Percentiles rank a stretch among this genome's conserved stretches.
Evolutionary conservation across 78 protist species (phyloP).

Genomic region (Dictyostelium discoideum): DNA sequence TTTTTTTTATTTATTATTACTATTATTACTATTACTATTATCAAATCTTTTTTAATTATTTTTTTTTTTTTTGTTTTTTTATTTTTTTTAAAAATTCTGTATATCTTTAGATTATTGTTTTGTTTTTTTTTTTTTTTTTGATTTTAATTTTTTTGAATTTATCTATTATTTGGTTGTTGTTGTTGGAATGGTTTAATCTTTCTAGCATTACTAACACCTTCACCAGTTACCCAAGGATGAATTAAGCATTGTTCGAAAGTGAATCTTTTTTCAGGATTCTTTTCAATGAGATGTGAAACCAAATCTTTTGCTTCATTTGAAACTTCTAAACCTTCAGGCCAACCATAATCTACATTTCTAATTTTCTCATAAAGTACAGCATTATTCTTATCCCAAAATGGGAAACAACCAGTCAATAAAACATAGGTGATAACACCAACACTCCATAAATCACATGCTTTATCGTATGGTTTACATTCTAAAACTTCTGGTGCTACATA

Average conservation of each 20-base stretch:
- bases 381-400: slow-evolving; percentile 74
- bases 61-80: background rate
- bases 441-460: slow-evolving; percentile 88
- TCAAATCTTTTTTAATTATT: background rate
- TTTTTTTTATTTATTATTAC: background rate
- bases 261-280: slow-evolving; percentile 70
- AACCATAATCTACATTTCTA: slow-evolving; percentile 83
- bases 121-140: background rate
- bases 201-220: slow-evolving; percentile 44
- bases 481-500: slow-evolving; percentile 90
- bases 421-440: slow-evolving; percentile 89
- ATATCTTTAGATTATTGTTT: background rate
- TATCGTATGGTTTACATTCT: slow-evolving; percentile 80
- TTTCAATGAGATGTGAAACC: slow-evolving; percentile 65
- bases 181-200: slow-evolving; percentile 40
- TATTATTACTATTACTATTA: background rate
- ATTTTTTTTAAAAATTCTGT: background rate
- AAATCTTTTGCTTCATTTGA: slow-evolving; percentile 82
- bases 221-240: slow-evolving; percentile 81
- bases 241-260: slow-evolving; percentile 73
- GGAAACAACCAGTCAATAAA: slow-evolving; percentile 76
- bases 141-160: background rate
- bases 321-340: slow-evolving; percentile 79
- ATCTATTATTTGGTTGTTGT: slow-evolving; percentile 5
- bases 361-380: slow-evolving; percentile 79